phyloP scores from a whole-genome alignment of 352 stramenopile species.

The Phytophthora fragariae region DNA sequence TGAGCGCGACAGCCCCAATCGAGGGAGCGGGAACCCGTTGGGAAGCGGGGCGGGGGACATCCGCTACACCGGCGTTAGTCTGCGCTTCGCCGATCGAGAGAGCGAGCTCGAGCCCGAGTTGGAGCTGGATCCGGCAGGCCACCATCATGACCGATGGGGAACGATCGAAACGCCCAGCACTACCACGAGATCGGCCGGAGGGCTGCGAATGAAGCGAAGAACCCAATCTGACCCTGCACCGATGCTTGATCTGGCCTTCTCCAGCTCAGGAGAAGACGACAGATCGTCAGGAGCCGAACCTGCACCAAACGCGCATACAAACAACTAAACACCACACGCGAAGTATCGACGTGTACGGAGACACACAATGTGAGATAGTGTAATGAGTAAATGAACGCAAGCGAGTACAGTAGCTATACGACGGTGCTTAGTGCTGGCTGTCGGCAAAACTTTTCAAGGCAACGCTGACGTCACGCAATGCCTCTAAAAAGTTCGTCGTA shows the following conservation, averaged over 20 bases:
- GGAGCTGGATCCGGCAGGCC: constrained; percentile 27
- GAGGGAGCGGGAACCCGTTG: constrained; percentile 13
- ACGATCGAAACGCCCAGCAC: neutral
- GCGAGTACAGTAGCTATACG: neutral
- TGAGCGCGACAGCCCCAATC: constrained; percentile 17
- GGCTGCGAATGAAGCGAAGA: constrained; percentile 22
- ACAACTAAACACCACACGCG: neutral
- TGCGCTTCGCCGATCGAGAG: constrained; percentile 33
- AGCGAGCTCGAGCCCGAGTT: constrained; percentile 32
- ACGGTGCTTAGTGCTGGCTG: neutral
- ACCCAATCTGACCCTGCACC: constrained; percentile 35
- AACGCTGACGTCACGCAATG: neutral
- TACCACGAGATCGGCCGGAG: constrained; percentile 10
- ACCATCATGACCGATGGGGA: constrained; percentile 17
- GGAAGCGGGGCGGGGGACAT: constrained; percentile 21
- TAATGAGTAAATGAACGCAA: constrained; percentile 2
- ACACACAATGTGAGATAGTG: constrained; percentile 1
- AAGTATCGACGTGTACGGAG: neutral
- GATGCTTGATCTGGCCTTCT: constrained; percentile 33
- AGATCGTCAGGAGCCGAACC: constrained; percentile 15
- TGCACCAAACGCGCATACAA: neutral
- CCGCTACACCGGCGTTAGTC: constrained; percentile 37
- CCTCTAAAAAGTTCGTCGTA: neutral
- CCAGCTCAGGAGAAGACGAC: constrained; percentile 41
- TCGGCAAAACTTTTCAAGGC: neutral